phyloP scores from a whole-genome alignment of 1,284 basidiomycete species.

The Trametes sp. region DNA sequence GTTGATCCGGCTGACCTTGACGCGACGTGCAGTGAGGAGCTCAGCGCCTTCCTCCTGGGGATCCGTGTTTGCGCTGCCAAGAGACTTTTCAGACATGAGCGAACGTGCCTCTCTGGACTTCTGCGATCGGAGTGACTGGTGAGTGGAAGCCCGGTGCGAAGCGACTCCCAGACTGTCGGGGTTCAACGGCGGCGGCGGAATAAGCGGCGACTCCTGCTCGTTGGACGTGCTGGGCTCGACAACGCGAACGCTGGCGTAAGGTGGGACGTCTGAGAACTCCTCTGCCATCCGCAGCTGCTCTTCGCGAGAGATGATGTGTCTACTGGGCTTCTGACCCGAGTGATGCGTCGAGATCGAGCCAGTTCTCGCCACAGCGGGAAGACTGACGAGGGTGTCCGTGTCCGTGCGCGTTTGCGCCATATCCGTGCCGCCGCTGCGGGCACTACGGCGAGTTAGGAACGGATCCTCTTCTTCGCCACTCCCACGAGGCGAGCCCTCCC shows the following conservation, averaged over 20 bases:
- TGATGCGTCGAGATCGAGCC: constrained; percentile 30
- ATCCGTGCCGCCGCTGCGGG: constrained; percentile 36
- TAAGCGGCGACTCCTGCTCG: constrained; percentile 45
- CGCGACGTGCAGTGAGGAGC: constrained; percentile 65
- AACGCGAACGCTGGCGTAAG: constrained; percentile 35
- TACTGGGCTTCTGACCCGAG: constrained; percentile 27
- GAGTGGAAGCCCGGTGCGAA: constrained; percentile 42
- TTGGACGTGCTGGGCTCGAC: constrained; percentile 36
- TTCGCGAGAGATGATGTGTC: constrained; percentile 44
- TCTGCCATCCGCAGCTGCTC: constrained; percentile 40
- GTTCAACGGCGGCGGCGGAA: constrained; percentile 47
- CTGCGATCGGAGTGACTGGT: constrained; percentile 36
- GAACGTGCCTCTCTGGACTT: constrained; percentile 38
- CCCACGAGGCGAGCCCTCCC: constrained; percentile 67
- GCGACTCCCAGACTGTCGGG: constrained; percentile 41
- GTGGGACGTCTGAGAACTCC: constrained; percentile 27
- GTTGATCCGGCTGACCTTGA: constrained; percentile 50
- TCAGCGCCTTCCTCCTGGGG: constrained; percentile 54
- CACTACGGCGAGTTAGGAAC: constrained; percentile 52
- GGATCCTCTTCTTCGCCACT: constrained; percentile 73
- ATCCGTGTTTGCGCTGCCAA: constrained; percentile 34
- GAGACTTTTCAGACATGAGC: constrained; percentile 39
- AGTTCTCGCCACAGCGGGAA: constrained; percentile 37
- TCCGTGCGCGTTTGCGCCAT: constrained; percentile 39
- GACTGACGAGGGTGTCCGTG: constrained; percentile 40